These are phyloP conservation scores for Mycosphaerella sp. DNA, from an alignment of 2,329 filamentous ascomycete genomes.

Conservation along the genomic window DNA sequence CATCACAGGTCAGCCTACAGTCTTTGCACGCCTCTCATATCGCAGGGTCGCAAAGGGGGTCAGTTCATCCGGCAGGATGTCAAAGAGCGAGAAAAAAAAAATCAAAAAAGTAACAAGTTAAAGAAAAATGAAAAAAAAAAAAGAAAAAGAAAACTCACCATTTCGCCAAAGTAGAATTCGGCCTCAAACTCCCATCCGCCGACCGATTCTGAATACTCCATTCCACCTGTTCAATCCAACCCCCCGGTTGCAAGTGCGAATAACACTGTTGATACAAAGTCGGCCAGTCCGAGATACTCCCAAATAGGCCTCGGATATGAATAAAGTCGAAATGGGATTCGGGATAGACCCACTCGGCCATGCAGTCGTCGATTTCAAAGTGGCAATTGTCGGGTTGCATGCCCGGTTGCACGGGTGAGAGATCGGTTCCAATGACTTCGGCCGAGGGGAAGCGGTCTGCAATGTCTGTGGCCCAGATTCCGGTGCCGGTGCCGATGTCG, in stretches of 20 bases:
- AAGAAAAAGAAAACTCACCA: slow-evolving; percentile 14
- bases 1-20: not conserved
- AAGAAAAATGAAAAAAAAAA: not conserved
- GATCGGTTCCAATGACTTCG: slow-evolving; percentile 36
- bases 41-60: too few relatives aligned
- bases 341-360: slow-evolving; percentile 38
- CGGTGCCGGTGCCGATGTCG: slow-evolving; percentile 45
- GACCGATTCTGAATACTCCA: slow-evolving; percentile 27
- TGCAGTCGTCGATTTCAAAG: slow-evolving; percentile 43
- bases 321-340: slow-evolving; percentile 37
- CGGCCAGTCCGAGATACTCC: slow-evolving; percentile 38
- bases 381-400: slow-evolving; percentile 36
- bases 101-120: too few relatives aligned
- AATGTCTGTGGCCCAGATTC: slow-evolving; percentile 36
- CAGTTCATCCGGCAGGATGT: too few relatives aligned
- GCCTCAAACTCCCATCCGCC: slow-evolving; percentile 27
- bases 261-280: slow-evolving; percentile 36
- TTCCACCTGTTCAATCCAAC: slow-evolving; percentile 41
- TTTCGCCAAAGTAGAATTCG: slow-evolving; percentile 22
- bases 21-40: not conserved
- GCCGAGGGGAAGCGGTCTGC: slow-evolving; percentile 30
- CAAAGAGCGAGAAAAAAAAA: not conserved
- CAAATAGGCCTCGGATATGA: slow-evolving; percentile 38
- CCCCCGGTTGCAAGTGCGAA: slow-evolving; percentile 37
- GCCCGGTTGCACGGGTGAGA: slow-evolving; percentile 31